A percentile compares a stretch with the other conserved stretches of the same genome.
Evolutionary conservation across 176 grass and related monocot genomes (phyloP).

Genomic region (Otatea glauca): DNA sequence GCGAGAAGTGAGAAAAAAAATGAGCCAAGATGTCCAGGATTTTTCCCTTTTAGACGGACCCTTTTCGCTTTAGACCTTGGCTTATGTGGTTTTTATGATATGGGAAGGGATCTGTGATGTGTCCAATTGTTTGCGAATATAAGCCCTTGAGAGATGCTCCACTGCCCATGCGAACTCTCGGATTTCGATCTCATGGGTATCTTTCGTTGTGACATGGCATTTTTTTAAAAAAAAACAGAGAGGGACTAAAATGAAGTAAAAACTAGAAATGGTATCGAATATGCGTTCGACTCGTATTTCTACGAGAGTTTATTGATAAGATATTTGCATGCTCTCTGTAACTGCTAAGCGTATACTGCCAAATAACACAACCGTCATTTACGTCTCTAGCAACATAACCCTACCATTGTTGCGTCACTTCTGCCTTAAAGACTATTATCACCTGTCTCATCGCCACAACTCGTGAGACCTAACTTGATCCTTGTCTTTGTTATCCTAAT

Average conservation of each 20-base stretch:
- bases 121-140: neutral
- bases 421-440: too few relatives aligned
- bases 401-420: too few relatives aligned
- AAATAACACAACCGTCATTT: too few relatives aligned
- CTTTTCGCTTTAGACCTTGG: neutral
- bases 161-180: neutral
- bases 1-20: neutral
- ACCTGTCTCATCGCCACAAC: too few relatives aligned
- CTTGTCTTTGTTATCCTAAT: neutral
- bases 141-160: neutral
- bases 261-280: too few relatives aligned
- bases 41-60: neutral
- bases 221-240: neutral
- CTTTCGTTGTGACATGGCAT: neutral
- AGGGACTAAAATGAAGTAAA: neutral
- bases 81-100: neutral
- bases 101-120: too few relatives aligned
- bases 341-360: neutral
- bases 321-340: neutral
- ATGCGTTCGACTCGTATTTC: neutral
- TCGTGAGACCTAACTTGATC: neutral
- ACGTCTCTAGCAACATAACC: too few relatives aligned
- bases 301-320: neutral
- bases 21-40: neutral
- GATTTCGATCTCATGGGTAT: neutral